Conservation (phyloP, 371 early-diverging fungal species). For the Rhizopus microsporus region DNA sequence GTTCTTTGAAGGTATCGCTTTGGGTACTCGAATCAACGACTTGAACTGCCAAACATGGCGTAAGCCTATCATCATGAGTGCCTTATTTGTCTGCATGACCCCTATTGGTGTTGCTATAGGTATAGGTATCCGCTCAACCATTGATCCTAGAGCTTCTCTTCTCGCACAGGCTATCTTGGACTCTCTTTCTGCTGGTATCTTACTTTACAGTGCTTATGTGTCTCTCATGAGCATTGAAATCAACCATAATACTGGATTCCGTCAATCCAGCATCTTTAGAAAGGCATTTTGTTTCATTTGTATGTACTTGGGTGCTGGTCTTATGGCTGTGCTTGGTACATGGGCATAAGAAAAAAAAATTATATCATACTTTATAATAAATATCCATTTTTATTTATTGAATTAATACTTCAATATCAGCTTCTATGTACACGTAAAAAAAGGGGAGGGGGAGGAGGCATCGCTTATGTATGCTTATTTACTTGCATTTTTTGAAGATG, state of each 20-base stretch:
- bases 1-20: slow-evolving; percentile 61
- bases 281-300: slow-evolving; percentile 27
- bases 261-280: slow-evolving; percentile 11
- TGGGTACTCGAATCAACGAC: slow-evolving; percentile 55
- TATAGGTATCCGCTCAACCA: slow-evolving; percentile 46
- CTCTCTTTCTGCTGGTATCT: slow-evolving; percentile 54
- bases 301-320: slow-evolving; percentile 60
- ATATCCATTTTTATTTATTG: no score
- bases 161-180: slow-evolving; percentile 54
- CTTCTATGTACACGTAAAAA: no score
- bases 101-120: slow-evolving; percentile 67
- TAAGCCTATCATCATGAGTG: slow-evolving; percentile 42
- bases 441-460: no score
- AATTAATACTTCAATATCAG: no score
- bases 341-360: slow-evolving; percentile 57
- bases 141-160: slow-evolving; percentile 50
- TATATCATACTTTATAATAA: slow-evolving; percentile 68
- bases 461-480: no score
- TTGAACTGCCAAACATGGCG: slow-evolving; percentile 35
- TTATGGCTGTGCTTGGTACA: slow-evolving; percentile 72
- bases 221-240: slow-evolving; percentile 47
- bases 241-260: slow-evolving; percentile 29
- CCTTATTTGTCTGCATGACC: slow-evolving; percentile 55
- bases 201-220: slow-evolving; percentile 53
- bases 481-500: no score